phyloP scores from a whole-genome alignment of 257 asterid species.

The Catharanthus roseus region DNA sequence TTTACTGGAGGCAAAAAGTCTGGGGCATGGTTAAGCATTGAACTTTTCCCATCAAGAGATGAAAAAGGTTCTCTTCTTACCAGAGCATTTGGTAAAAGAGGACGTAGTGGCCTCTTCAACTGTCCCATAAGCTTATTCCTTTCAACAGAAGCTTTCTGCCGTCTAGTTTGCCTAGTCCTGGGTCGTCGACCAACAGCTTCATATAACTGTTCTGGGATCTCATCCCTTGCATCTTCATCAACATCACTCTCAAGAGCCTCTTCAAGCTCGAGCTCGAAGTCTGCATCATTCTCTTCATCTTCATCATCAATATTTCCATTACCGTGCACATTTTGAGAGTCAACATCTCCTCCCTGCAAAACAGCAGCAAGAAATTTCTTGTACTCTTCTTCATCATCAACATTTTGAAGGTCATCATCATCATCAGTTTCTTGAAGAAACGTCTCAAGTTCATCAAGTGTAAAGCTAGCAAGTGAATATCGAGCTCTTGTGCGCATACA shows the following conservation, averaged over 20 bases:
- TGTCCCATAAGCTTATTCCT: slow-evolving; percentile 43
- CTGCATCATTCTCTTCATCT: slow-evolving; percentile 99
- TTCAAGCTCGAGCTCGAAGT: slow-evolving; percentile 95
- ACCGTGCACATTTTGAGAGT: slow-evolving; percentile 41
- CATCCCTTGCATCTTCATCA: slow-evolving; percentile 44
- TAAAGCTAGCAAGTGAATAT: slow-evolving; percentile 84
- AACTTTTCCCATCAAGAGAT: slow-evolving; percentile 38
- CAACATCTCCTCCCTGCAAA: slow-evolving; percentile 63
- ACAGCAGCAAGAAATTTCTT: slow-evolving; percentile 89
- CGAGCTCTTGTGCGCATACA: slow-evolving; percentile 97
- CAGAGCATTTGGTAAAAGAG: slow-evolving; percentile 66
- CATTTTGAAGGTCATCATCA: slow-evolving; percentile 88
- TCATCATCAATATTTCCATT: slow-evolving; percentile 76
- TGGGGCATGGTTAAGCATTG: slow-evolving; percentile 31
- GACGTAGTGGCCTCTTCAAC: slow-evolving; percentile 63
- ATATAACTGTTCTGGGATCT: slow-evolving; percentile 32
- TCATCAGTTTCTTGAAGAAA: slow-evolving; percentile 98
- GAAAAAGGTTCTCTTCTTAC: slow-evolving; percentile 35
- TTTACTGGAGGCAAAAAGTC: slow-evolving; percentile 36
- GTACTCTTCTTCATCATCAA: slow-evolving; percentile 87
- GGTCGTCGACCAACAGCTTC: slow-evolving; percentile 38
- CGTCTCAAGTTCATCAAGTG: slow-evolving; percentile 94
- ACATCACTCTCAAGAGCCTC: slow-evolving; percentile 97
- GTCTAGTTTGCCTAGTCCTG: slow-evolving; percentile 61
- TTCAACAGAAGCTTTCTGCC: slow-evolving; percentile 44